These are phyloP conservation scores for Pneumocystis wakefieldiae DNA, from an alignment of 1,139 yeast genomes.

Conservation along the genomic window DNA sequence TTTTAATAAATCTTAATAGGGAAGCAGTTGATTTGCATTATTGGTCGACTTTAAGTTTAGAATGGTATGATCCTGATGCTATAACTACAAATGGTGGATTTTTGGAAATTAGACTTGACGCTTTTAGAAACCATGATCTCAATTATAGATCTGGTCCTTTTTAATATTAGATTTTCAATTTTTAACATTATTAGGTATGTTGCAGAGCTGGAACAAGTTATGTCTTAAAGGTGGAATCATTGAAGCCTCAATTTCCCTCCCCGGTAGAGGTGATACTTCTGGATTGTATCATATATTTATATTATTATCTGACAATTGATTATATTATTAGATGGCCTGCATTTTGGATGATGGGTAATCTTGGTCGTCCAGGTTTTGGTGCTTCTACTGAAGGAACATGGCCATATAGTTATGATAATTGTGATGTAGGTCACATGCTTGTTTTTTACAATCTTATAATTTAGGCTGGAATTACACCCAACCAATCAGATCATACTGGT, in stretches of 20 bases:
- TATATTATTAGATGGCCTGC: slow-evolving; percentile 81
- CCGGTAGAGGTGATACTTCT: slow-evolving; percentile 51
- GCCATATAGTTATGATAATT: slow-evolving; percentile 71
- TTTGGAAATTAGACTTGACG: slow-evolving; percentile 52
- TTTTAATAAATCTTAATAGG: slow-evolving; percentile 3
- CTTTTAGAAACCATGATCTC: slow-evolving; percentile 52
- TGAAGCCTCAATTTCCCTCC: slow-evolving; percentile 55
- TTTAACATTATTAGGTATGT: slow-evolving; percentile 37
- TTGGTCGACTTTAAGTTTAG: slow-evolving; percentile 67
- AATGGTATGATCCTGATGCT: slow-evolving; percentile 85
- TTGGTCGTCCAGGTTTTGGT: slow-evolving; percentile 61
- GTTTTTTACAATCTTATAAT: background rate
- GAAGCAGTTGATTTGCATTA: slow-evolving; percentile 62
- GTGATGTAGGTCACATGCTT: slow-evolving; percentile 49
- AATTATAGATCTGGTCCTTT: slow-evolving; percentile 42
- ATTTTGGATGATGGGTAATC: slow-evolving; percentile 73
- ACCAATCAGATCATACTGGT: slow-evolving; percentile 72
- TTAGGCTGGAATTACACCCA: slow-evolving; percentile 45
- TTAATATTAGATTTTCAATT: background rate
- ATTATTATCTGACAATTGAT: slow-evolving; percentile 59
- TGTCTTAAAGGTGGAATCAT: slow-evolving; percentile 66
- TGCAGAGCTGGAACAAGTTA: slow-evolving; percentile 70
- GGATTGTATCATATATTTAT: slow-evolving; percentile 54
- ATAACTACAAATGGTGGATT: slow-evolving; percentile 54
- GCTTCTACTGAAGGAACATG: slow-evolving; percentile 75